Base-by-base conservation (phyloP, 2,329 filamentous ascomycete species). In the Colletotrichum somersetense region DNA sequence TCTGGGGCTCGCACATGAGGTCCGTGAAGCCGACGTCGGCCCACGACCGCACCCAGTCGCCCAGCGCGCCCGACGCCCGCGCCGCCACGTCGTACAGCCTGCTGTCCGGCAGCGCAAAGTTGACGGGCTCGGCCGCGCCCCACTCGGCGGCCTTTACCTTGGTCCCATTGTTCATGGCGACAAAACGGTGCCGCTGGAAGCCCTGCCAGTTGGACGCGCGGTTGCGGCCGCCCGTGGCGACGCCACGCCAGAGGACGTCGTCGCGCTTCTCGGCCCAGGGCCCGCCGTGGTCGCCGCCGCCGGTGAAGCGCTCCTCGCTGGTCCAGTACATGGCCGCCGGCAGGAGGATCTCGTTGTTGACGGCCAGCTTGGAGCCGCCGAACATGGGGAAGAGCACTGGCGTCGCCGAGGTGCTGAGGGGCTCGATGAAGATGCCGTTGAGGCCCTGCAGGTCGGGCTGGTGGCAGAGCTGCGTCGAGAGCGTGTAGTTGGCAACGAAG, bases 161-260 rank as follows among this genome's bases (percentile, higher is more conserved):
- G 10, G 91, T 92, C 14, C 84, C 87, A 75, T 95, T 94, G 77
- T 91, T 87, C 90, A 94, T 92, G 57, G 89, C 85, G 2, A 94
- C 87, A 77, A 95, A 93, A 2, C 93, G 91, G 77, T 94, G 92
- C 4, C 92, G 89, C 74, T 95, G 92, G 77, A 94, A 94, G 0
- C 89, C 88, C 14, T 85, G 88, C 92, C 92, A 95, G 76, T 91
- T 94, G 38, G 86, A 75, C 79, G 84, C 76, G 75, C 85, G 82
- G 75, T 92, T 90, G 50, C 81, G 81, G 1, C 91, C 91, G 2
- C 91, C 91, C 1, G 91, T 91, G 1, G 90, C 91, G 11, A 92
- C 89, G 44, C 91, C 91, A 42, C 91, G 89, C 91, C 91, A 93
- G 62, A 92, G 82, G 46, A 88, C 85, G 2, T 78, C 79, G 74